phyloP scores from a whole-genome alignment of 2,329 filamentous ascomycete species.

The Phialophora macrospora region DNA sequence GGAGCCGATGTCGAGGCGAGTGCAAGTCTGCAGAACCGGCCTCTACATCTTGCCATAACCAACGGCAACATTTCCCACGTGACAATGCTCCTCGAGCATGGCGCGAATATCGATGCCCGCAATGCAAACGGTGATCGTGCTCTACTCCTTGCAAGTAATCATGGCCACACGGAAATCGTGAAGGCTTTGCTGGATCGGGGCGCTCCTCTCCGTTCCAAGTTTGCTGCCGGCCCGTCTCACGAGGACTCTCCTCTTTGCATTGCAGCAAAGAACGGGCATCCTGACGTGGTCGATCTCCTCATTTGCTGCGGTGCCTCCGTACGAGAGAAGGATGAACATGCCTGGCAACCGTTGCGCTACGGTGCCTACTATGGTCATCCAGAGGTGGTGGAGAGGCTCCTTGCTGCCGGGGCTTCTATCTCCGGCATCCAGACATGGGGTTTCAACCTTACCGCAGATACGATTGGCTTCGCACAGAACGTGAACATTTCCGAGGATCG shows the following conservation, averaged over 20 bases:
- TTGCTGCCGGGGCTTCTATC: conserved; percentile 6
- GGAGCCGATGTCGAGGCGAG: conserved; percentile 7
- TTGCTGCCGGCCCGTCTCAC: conserved; percentile 1
- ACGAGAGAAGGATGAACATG: conserved; percentile 9
- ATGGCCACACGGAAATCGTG: conserved; percentile 2
- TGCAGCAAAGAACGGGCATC: conserved; percentile 9
- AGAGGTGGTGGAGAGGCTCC: conserved; percentile 8
- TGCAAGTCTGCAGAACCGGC: conserved; percentile 2
- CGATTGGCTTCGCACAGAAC: conserved; percentile 7
- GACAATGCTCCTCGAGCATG: conserved; percentile 2
- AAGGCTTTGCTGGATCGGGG: conserved; percentile 8
- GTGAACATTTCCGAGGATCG: conserved; percentile 7
- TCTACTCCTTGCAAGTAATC: conserved; percentile 3
- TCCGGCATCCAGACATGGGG: conserved; percentile 5
- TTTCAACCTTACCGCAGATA: conserved; percentile 8
- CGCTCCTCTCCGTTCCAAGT: conserved; percentile 7
- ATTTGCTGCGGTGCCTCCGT: conserved; percentile 6
- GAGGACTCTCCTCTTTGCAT: conserved; percentile 9
- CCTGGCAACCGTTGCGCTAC: conserved; percentile 5
- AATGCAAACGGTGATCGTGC: conserved; percentile 9
- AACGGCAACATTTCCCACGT: conserved; percentile 2
- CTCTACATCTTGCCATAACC: background rate
- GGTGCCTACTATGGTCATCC: conserved; percentile 9
- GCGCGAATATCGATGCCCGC: conserved; percentile 7
- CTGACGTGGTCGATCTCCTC: conserved; percentile 4